Conservation (phyloP, 305 asterid species). For the Petunia hybrid region DNA sequence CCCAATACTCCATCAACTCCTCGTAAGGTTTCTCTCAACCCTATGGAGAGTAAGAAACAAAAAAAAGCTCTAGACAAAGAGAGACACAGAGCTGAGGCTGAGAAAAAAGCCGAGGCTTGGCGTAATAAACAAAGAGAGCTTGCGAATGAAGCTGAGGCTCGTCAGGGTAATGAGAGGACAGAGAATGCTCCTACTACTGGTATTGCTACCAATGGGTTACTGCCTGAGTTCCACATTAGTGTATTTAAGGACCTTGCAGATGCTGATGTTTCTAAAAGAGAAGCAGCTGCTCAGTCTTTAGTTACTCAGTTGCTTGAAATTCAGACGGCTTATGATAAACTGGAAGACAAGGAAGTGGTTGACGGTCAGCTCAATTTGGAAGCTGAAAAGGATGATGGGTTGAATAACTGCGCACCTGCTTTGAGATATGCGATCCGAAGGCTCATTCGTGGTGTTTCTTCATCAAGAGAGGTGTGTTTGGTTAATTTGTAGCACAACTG, state of each 20-base stretch:
- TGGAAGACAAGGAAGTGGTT: slow-evolving; percentile 76
- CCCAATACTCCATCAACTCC: slow-evolving; percentile 53
- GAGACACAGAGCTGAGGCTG: slow-evolving; percentile 47
- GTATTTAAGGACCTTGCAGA: slow-evolving; percentile 81
- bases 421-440: slow-evolving; percentile 93
- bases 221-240: slow-evolving; percentile 92
- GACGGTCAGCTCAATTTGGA: slow-evolving; percentile 79
- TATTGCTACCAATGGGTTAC: slow-evolving; percentile 30
- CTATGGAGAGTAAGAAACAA: slow-evolving; percentile 77
- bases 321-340: slow-evolving; percentile 73
- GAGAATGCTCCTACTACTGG: slow-evolving; percentile 44
- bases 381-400: slow-evolving; percentile 93
- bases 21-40: slow-evolving; percentile 45
- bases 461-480: slow-evolving; percentile 84
- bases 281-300: slow-evolving; percentile 73
- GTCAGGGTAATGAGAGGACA: slow-evolving; percentile 38
- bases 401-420: slow-evolving; percentile 89
- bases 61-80: slow-evolving; percentile 65
- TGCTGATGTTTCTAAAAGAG: slow-evolving; percentile 65
- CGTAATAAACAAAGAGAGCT: slow-evolving; percentile 32
- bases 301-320: slow-evolving; percentile 72
- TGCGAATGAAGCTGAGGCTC: slow-evolving; percentile 18
- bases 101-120: slow-evolving; percentile 27
- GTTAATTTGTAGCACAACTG: neutral
- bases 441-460: slow-evolving; percentile 94